phyloP scores from a whole-genome alignment of 441 rosid species.

The Melastoma candidum region DNA sequence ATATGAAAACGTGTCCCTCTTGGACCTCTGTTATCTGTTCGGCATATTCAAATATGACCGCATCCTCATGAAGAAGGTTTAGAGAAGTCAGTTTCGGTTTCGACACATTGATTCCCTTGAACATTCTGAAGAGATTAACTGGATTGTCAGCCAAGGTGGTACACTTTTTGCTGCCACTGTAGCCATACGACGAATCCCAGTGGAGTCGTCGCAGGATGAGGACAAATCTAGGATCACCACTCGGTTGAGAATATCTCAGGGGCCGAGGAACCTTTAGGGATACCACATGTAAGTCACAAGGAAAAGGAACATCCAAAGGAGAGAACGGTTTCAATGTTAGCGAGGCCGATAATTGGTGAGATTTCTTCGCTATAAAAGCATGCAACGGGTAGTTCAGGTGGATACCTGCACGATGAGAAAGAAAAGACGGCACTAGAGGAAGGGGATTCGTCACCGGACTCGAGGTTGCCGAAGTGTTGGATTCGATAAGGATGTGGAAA shows the following conservation, averaged over 20 bases:
- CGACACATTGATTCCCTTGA: conserved; percentile 57
- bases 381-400: conserved; percentile 85
- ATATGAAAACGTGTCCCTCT: conserved; percentile 54
- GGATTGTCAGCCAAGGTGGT: conserved; percentile 50
- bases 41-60: conserved; percentile 61
- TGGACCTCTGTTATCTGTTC: conserved; percentile 45
- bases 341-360: conserved; percentile 53
- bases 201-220: conserved; percentile 57
- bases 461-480: conserved; percentile 48
- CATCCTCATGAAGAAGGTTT: conserved; percentile 80
- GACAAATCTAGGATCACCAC: conserved; percentile 57
- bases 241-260: conserved; percentile 51
- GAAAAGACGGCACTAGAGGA: conserved; percentile 74
- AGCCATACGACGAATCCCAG: conserved; percentile 77
- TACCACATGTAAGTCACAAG: conserved; percentile 86
- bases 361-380: conserved; percentile 64
- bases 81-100: conserved; percentile 65
- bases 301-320: conserved; percentile 65
- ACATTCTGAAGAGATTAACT: conserved; percentile 56
- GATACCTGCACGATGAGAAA: conserved; percentile 63
- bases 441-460: conserved; percentile 32
- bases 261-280: conserved; percentile 80
- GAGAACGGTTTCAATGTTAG: conserved; percentile 47
- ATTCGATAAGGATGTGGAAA: conserved; percentile 65
- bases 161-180: conserved; percentile 50